Base-by-base conservation (phyloP, 352 stramenopile species). In the Detonula confervacea region DNA sequence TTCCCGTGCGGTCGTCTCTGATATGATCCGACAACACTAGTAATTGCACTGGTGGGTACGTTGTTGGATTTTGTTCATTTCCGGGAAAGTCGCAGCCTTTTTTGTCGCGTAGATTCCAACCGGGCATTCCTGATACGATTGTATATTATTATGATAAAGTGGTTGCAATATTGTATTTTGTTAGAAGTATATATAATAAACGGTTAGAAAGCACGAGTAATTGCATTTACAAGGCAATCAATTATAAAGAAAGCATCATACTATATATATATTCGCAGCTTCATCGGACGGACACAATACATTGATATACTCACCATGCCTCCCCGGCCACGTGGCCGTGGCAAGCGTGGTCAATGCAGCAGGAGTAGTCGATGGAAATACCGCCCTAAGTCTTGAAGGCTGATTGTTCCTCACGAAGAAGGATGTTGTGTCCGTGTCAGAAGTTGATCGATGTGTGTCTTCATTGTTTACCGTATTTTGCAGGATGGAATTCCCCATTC, bases 281-380 rank as follows among this genome's bases (percentile, higher is more conserved):
- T n/a, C n/a, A n/a, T n/a, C n/a, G n/a, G n/a, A n/a, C n/a, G n/a
- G n/a, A n/a, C n/a, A n/a, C 54, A 39, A 37, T 39, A 14, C n/a
- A n/a, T n/a, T n/a, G n/a, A n/a, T n/a, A n/a, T n/a, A 27, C 51
- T 59, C 29, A 55, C 63, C 62, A 44, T 75, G 62, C 8, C 57
- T 55, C 24, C 73, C 73, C 3, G 73, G 73, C 64, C 65, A 81
- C 1, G 64, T 12, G 0, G 73, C 73, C 9, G 73, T 81, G 11
- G 65, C 73, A 16, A 81, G 51, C 44, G 47, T 77, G 4, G 73
- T 81, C 35, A 81, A 62, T 22, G 73, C 73, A 0, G 73, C 73
- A 18, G 73, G 73, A n/a, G 73, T 81, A 33, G 73, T 81, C 2
- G 62, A 76, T 11, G 73, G 73, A 44, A 81, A 81, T 2, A 81